phyloP scores from a whole-genome alignment of 2,329 filamentous ascomycete species.

The Botrytis sinoallii region DNA sequence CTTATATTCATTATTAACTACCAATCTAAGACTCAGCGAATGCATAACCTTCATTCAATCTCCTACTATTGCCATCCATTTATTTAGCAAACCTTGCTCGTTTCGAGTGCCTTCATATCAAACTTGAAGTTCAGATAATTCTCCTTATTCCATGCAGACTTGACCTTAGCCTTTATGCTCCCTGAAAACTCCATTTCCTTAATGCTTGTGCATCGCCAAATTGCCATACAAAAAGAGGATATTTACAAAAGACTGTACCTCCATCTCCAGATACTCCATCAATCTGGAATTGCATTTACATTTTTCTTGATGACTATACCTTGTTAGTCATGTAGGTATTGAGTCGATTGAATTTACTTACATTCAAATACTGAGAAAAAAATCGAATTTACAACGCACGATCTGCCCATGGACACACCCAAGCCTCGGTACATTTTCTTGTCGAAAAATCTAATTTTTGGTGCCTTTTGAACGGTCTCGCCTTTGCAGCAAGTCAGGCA shows the following conservation, averaged over 20 bases:
- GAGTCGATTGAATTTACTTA: slow-evolving; percentile 1
- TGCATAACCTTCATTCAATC: background rate
- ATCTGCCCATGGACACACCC: slow-evolving; percentile 78
- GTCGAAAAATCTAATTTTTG: slow-evolving; percentile 76
- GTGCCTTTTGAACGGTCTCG: slow-evolving; percentile 59
- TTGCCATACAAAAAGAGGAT: slow-evolving; percentile 17
- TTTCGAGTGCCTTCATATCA: background rate
- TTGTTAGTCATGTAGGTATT: background rate
- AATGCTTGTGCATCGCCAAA: slow-evolving; percentile 14
- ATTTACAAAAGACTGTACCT: slow-evolving; percentile 14
- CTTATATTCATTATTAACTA: background rate
- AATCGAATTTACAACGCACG: slow-evolving; percentile 79
- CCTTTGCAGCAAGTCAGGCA: slow-evolving; percentile 67
- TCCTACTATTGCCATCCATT: background rate
- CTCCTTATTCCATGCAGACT: background rate
- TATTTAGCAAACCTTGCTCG: background rate
- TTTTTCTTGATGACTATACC: slow-evolving; percentile 62
- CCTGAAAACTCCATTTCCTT: slow-evolving; percentile 17
- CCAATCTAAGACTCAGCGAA: background rate
- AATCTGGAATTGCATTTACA: slow-evolving; percentile 38
- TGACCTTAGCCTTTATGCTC: slow-evolving; percentile 1
- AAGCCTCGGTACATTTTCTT: slow-evolving; percentile 78
- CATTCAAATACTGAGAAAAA: slow-evolving; percentile 86
- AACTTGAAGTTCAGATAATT: background rate
- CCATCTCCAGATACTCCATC: slow-evolving; percentile 19